Evolutionary conservation across 192 early-diverging fungal species (phyloP), one percentile per base, ranked within the genome.

Genomic region (Coemansia sp.): DNA sequence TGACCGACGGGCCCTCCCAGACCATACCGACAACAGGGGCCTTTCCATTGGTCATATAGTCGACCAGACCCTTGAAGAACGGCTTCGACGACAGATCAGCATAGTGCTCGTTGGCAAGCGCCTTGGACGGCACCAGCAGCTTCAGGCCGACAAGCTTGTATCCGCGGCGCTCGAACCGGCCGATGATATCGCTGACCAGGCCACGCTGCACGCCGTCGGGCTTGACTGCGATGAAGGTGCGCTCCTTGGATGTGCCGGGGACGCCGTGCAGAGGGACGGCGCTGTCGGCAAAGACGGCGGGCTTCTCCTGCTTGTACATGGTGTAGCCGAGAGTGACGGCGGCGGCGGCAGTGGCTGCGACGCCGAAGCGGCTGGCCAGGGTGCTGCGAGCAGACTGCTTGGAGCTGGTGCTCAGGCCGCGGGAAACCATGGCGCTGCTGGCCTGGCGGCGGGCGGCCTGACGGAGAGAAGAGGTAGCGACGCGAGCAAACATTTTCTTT

Each of bases 121-220:
- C 71, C 55, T 72, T 73, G 66, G 77, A 74, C 10, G 90, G 89
- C 62, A 75, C 83, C 60, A 87, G 55, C 49, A 88, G 82, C 85
- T 93, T 92, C 60, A 95, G 83, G 35, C 83, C 93, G 42, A 93
- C 86, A 20, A 95, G 87, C 83, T 95, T 94, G 87, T 92, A 95
- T 22, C 93, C 93, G 72, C 88, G 86, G 57, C 81, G 82, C 83
- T 95, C 92, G 77, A 94, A 95, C 29, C 94, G 88, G 34, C 66
- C 64, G 68, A 95, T 91, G 57, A 97, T 84, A 72, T 95, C 89
- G 72, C 89, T 88, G 58, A 95, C 85, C 42, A 97, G 85, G 36
- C 87, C 88, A 53, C 95, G 87, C 82, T 94, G 88, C 34, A 90
- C 89, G 58, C 91, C 92, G 71, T 93, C 89, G 58, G 91, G 90